A percentile compares a stretch with the other conserved stretches of the same genome.
Conservation (phyloP, 148 eudicot genomes). For the Nepenthes gracilis region DNA sequence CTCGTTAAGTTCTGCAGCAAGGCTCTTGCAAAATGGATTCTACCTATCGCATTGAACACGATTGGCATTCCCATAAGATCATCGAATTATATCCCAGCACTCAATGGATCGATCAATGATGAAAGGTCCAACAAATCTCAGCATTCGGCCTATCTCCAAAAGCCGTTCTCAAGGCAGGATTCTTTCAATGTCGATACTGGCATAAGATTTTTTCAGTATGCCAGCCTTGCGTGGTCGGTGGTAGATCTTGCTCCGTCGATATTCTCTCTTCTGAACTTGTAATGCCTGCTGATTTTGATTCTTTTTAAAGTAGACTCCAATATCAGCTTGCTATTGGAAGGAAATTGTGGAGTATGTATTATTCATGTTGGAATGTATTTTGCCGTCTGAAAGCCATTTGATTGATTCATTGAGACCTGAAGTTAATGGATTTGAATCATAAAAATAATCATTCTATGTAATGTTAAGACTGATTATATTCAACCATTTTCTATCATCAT, state of each 20-base stretch:
- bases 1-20: conserved; percentile 91
- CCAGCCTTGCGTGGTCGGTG: conserved; percentile 97
- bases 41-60: conserved; percentile 60
- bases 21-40: conserved; percentile 81
- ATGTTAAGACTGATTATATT: too few species aligned
- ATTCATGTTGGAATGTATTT: too few species aligned
- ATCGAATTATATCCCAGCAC: conserved; percentile 49
- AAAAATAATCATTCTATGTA: too few species aligned
- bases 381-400: too few species aligned
- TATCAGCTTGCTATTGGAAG: too few species aligned
- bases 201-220: conserved; percentile 82
- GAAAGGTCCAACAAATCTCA: conserved; percentile 26
- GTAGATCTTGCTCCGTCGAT: conserved; percentile 97
- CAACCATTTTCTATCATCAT: too few species aligned
- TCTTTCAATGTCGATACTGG: conserved; percentile 93
- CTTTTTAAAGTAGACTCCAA: too few species aligned
- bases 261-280: conserved; percentile 57
- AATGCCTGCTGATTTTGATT: conserved; percentile 11
- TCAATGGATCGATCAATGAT: conserved; percentile 26
- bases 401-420: too few species aligned
- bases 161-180: conserved; percentile 36
- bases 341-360: too few species aligned
- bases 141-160: conserved; percentile 55
- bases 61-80: conserved; percentile 82
- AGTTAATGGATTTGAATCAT: too few species aligned